Base-by-base conservation (phyloP, 2,329 filamentous ascomycete species). In the Penicillium olsonii region DNA sequence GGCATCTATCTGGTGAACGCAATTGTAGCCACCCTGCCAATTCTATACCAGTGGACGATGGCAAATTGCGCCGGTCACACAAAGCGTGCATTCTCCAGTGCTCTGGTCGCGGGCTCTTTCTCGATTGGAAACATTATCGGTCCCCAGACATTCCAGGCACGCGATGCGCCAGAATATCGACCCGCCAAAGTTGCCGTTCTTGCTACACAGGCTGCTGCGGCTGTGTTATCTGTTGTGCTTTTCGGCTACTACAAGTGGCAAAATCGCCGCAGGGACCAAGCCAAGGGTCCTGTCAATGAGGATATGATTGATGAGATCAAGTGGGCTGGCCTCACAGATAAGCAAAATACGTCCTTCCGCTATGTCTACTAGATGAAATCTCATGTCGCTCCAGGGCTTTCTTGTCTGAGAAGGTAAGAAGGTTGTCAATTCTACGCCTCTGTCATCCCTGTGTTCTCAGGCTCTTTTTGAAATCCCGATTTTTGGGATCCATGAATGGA, bases 41-140 rank as follows among this genome's bases (percentile, higher is more conserved):
- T 77, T n/a, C 55, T 77, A n/a, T 72, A 74, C 20, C 70, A 72
- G 9, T 76, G 72, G 73, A 75, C 76, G 10, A 71, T 75, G 20
- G 71, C 68, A 26, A 80, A 80, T 50, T 70, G 74, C 12, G 76
- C 75, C 2, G 76, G 77, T 0, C 73, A 79, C 48, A 77, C 75
- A 3, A 80, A 79, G 59, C 77, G 78, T 42, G 72, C 75, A 14
- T 76, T 76, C 5, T 67, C 73, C 19, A 77, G 75, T 31, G 76
- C 75, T 0, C 55, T 78, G 4, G 65, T 76, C 2, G 68, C 76
- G 9, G 69, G 75, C n/a, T 66, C 67, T 2, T 76, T 75, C 55
- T 70, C 68, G 11, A 60, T 74, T 8, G 73, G 71, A n/a, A 76
- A 76, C 45, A 75, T 77, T 49, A 68, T 77, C 24, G 74, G 72